Base-by-base conservation (phyloP, 805 yeast species). In the Candida broadrunensis region DNA sequence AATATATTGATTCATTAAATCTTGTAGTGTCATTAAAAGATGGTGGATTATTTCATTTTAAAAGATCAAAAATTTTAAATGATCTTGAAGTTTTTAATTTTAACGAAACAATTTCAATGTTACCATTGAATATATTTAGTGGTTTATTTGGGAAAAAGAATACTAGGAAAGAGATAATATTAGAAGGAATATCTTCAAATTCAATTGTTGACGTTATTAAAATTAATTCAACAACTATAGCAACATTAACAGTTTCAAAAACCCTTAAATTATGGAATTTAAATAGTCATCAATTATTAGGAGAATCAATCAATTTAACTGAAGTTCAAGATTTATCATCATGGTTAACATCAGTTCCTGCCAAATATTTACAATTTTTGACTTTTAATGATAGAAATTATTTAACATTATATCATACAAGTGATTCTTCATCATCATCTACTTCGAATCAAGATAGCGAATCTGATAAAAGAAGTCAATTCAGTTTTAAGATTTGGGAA, bases 11-110 rank as follows among this genome's bases (percentile, higher is more conserved):
- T 24, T 46, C 63, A 0, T 51, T 55, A 2, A 70, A 73, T 34
- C 54, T 80, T 7, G 56, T 88, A 3, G 78, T 84, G 0, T 70
- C 88, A 4, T 66, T 89, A 36, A 71, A 73, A 33, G 95, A 90
- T 61, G 97, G 97, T 19, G 88, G 90, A 1, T 57, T 89, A 32
- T 61, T 88, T 37, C 81, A 80, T 34, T 65, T 85, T 42, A 50
- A 52, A 26, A 65, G 80, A 48, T 31, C 48, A 0, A 21, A 42
- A 79, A 59, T 75, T 9, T 56, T 70, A 21, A 48, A 45, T 3
- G 66, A 60, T 18, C 57, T 65, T 32, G 77, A 64, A 42, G 77
- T 75, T 8, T 59, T 56, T 34, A 61, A 79, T 21, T 85, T 84
- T 57, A 75, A 72, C 43, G 89, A 83, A 33, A 34, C 53, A 4